Evolutionary conservation across 345 rosid genomes (phyloP).

Genomic region (Luvunga scandens): DNA sequence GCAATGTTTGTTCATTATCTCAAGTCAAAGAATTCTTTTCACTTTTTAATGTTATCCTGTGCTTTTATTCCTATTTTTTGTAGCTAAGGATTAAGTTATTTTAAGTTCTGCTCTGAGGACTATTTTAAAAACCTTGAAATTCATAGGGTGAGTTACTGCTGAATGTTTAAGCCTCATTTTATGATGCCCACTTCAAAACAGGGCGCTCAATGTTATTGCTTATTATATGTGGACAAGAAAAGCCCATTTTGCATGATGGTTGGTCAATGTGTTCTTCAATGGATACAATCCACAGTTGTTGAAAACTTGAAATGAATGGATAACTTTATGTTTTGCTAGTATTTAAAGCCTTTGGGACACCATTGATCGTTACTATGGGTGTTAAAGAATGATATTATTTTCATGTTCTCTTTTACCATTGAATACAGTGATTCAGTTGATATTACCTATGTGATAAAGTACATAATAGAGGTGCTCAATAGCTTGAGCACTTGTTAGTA

Average conservation of each 20-base stretch:
- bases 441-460: neutral
- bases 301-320: neutral
- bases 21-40: neutral
- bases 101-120: neutral
- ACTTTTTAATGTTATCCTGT: neutral
- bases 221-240: neutral
- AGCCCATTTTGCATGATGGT: neutral
- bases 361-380: neutral
- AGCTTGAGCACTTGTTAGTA: neutral
- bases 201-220: neutral
- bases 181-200: neutral
- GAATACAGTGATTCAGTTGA: neutral
- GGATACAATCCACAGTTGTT: neutral
- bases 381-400: neutral
- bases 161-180: neutral
- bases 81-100: neutral
- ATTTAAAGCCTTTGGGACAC: neutral
- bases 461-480: neutral
- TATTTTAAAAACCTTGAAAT: neutral
- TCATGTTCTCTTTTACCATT: neutral
- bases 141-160: neutral
- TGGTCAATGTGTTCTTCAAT: conserved; percentile 2
- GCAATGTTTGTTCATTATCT: neutral
- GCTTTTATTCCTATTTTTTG: neutral
- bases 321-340: neutral